Conservation (phyloP, 2,329 filamentous ascomycete species). For the Scedosporium minutisporum region DNA sequence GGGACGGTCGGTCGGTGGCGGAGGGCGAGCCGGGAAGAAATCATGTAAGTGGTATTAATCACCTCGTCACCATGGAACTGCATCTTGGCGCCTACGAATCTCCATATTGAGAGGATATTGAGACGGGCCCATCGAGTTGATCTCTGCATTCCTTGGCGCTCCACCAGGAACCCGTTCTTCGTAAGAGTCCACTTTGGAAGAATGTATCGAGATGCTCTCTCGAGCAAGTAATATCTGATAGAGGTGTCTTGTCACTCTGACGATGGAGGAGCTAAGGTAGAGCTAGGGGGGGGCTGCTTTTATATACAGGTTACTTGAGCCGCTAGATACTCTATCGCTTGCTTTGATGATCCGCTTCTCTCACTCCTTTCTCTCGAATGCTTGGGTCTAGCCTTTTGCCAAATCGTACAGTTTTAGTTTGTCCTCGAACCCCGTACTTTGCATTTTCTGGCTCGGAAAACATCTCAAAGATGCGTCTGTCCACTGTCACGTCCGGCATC, state of each 20-base stretch:
- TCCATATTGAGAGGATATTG: not conserved
- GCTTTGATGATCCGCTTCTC: not conserved
- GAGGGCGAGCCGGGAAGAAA: not conserved
- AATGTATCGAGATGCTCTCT: not conserved
- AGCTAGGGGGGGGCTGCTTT: not conserved
- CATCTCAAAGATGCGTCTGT: not conserved
- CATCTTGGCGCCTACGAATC: not conserved
- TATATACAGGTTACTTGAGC: not conserved
- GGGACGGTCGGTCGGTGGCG: not conserved
- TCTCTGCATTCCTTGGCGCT: not conserved
- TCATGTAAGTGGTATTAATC: not conserved
- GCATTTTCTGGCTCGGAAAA: too few species aligned
- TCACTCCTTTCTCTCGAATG: not conserved
- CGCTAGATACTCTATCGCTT: not conserved
- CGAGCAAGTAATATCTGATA: not conserved
- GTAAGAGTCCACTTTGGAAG: not conserved
- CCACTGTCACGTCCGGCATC: not conserved
- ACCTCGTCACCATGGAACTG: not conserved
- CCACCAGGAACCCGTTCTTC: not conserved
- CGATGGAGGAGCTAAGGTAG: not conserved
- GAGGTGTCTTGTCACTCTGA: not conserved
- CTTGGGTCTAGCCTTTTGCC: not conserved
- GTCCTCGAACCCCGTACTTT: too few species aligned
- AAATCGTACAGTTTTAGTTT: too few species aligned
- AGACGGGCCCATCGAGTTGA: not conserved